These are phyloP conservation scores for Nymphaea colorata DNA, from an alignment of 164 flowering plant species.

Conservation along the genomic window DNA sequence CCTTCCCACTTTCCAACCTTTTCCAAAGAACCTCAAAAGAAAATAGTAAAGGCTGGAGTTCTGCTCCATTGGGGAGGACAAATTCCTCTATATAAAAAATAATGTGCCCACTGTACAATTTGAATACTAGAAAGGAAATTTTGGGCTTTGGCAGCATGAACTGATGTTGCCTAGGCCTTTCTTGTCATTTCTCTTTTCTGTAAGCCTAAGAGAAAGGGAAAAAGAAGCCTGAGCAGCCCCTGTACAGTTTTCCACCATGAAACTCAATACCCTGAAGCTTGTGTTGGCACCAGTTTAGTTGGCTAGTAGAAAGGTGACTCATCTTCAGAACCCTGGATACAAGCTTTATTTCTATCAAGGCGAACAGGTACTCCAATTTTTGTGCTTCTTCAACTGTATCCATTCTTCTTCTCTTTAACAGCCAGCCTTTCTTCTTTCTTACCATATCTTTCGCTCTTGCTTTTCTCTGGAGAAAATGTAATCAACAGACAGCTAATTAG, in stretches of 20 bases:
- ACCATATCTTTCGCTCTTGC: slow-evolving; percentile 25
- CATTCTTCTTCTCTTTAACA: slow-evolving; percentile 12
- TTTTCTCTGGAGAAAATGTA: slow-evolving; percentile 20
- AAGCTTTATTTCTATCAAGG: slow-evolving; percentile 37
- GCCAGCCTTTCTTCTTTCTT: slow-evolving; percentile 30
- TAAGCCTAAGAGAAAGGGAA: slow-evolving; percentile 21
- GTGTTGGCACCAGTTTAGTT: slow-evolving; percentile 43
- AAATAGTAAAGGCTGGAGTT: too few species aligned
- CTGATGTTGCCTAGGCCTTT: not conserved
- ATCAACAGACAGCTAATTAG: not conserved
- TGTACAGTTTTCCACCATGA: slow-evolving; percentile 13
- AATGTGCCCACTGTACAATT: not conserved
- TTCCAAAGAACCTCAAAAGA: too few species aligned
- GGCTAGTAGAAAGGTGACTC: slow-evolving; percentile 28
- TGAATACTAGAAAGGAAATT: not conserved
- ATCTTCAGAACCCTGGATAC: slow-evolving; percentile 32
- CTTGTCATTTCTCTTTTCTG: not conserved
- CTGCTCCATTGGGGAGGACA: too few species aligned
- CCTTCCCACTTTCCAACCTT: too few species aligned
- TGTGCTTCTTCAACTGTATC: slow-evolving; percentile 15
- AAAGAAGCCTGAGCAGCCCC: slow-evolving; percentile 8
- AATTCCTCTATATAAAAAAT: not conserved
- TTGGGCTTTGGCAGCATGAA: not conserved
- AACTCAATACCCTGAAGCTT: slow-evolving; percentile 29
- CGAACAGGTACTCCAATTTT: slow-evolving; percentile 19